Evolutionary conservation across 805 yeast species (phyloP).

Genomic region (Cephaloascus albidus): DNA sequence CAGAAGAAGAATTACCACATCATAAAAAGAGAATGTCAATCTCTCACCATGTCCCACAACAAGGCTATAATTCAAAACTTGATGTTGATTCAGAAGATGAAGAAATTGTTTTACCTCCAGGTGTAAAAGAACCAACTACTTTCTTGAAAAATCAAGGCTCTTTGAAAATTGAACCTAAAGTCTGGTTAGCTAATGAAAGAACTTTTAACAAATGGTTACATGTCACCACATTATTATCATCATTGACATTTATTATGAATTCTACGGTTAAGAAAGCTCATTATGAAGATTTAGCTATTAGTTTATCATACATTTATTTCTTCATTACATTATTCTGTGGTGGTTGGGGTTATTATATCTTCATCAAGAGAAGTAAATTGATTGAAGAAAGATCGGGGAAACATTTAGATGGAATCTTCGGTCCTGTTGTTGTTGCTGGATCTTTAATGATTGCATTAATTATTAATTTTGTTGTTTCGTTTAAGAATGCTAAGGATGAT

Average conservation of each 20-base stretch:
- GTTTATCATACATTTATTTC: constrained; percentile 73
- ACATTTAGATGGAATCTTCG: constrained; percentile 83
- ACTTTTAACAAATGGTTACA: constrained; percentile 94
- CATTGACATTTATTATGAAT: constrained; percentile 78
- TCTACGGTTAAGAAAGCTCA: constrained; percentile 63
- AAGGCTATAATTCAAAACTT: constrained; percentile 21
- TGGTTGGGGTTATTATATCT: constrained; percentile 81
- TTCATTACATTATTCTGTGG: constrained; percentile 76
- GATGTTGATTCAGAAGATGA: constrained; percentile 81
- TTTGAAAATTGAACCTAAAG: constrained; percentile 91
- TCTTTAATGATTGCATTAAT: constrained; percentile 60
- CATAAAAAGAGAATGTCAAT: too few species aligned
- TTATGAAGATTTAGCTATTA: constrained; percentile 52
- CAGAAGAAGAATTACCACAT: background rate
- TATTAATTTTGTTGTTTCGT: constrained; percentile 65
- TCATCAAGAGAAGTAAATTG: constrained; percentile 57
- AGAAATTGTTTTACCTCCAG: constrained; percentile 80
- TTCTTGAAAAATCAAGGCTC: constrained; percentile 87
- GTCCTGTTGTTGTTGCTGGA: constrained; percentile 73
- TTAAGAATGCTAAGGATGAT: constrained; percentile 14
- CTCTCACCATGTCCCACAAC: constrained; percentile 1
- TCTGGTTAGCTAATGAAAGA: constrained; percentile 97
- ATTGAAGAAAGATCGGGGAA: constrained; percentile 77
- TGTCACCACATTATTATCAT: constrained; percentile 75
- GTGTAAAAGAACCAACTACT: constrained; percentile 73